Conservation (phyloP, 2,329 filamentous ascomycete genomes). For the Sordariomycetes sp. region DNA sequence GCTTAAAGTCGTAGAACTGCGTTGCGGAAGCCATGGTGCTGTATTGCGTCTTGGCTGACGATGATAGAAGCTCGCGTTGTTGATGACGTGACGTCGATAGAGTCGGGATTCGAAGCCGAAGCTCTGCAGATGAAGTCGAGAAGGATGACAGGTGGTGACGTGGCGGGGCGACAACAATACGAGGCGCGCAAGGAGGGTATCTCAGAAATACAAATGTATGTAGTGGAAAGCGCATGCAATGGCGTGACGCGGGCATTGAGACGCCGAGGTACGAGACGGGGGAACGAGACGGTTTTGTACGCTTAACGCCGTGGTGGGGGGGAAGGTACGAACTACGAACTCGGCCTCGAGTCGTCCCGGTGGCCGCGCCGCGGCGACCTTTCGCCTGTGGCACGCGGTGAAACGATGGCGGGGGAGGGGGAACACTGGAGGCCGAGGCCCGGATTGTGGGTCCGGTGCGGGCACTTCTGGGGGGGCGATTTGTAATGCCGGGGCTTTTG, state of each 20-base stretch:
- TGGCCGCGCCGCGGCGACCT: background rate
- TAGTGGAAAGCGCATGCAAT: background rate
- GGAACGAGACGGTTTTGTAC: background rate
- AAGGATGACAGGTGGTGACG: background rate
- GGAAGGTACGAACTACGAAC: background rate
- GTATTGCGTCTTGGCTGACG: background rate
- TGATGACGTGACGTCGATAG: background rate
- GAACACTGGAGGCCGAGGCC: background rate
- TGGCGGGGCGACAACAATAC: background rate
- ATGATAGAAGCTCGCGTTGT: slow-evolving; percentile 1
- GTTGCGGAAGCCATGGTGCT: slow-evolving; percentile 30
- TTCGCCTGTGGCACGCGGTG: background rate
- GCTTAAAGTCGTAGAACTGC: slow-evolving; percentile 73
- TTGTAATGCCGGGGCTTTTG: no score
- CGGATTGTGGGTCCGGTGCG: background rate
- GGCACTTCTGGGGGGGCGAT: background rate
- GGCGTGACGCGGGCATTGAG: background rate
- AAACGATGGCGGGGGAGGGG: background rate
- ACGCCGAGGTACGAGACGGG: background rate
- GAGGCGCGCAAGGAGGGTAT: background rate
- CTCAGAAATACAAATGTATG: background rate
- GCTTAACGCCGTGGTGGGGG: background rate
- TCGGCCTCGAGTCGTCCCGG: background rate
- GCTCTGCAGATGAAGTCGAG: background rate
- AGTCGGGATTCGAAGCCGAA: background rate